A percentile compares a stretch with the other conserved stretches of the same genome.
Conservation (phyloP, 2,329 filamentous ascomycete genomes). For the Pseudogymnoascus sp. region DNA sequence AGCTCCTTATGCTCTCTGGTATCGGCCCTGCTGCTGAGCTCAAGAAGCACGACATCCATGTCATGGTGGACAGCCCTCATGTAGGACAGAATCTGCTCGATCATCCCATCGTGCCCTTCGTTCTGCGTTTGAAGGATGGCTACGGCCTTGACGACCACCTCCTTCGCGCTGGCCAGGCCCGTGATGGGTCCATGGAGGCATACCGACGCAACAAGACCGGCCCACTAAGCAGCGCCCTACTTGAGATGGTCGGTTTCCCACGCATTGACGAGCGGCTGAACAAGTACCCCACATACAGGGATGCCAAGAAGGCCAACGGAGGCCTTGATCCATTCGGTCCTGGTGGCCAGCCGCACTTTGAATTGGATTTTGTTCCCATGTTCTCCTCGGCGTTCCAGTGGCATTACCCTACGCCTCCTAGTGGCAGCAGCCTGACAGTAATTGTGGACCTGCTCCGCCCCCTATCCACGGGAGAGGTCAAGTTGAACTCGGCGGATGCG, state of each 20-base stretch:
- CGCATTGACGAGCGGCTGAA: slow-evolving; percentile 48
- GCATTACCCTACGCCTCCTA: slow-evolving; percentile 32
- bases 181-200: slow-evolving; percentile 32
- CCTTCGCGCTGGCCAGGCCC: slow-evolving; percentile 28
- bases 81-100: slow-evolving; percentile 30
- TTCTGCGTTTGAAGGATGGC: slow-evolving; percentile 36
- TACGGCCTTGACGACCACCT: slow-evolving; percentile 32
- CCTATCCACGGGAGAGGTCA: slow-evolving; percentile 35
- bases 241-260: slow-evolving; percentile 48
- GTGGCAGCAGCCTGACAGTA: slow-evolving; percentile 47
- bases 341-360: slow-evolving; percentile 50
- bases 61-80: slow-evolving; percentile 23
- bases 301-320: slow-evolving; percentile 34
- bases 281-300: slow-evolving; percentile 39
- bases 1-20: slow-evolving; percentile 10
- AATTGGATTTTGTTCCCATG: slow-evolving; percentile 54
- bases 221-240: slow-evolving; percentile 34
- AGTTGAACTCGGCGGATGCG: slow-evolving; percentile 31
- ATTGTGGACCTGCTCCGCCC: slow-evolving; percentile 45
- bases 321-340: slow-evolving; percentile 46
- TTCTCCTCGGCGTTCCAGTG: slow-evolving; percentile 44
- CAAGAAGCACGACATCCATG: slow-evolving; percentile 24
- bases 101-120: slow-evolving; percentile 33
- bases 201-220: slow-evolving; percentile 36
- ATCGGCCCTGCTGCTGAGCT: slow-evolving; percentile 24